These are phyloP conservation scores for Juglanconis sp. DNA, from an alignment of 2,329 filamentous ascomycete species.

Conservation along the genomic window DNA sequence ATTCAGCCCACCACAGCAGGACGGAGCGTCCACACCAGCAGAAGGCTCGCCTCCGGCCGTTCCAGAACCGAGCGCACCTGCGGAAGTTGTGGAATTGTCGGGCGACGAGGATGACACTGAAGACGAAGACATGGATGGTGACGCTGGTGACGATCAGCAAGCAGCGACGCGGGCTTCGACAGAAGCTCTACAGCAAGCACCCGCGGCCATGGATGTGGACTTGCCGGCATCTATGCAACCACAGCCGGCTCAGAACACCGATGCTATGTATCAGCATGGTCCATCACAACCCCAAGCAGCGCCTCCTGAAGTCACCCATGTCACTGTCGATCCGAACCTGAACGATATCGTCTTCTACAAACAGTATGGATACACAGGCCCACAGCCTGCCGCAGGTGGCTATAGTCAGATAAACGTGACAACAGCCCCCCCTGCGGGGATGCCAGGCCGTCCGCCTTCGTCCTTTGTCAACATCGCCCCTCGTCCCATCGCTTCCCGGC, in stretches of 20 bases:
- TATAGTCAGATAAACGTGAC: not conserved
- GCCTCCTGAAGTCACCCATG: not conserved
- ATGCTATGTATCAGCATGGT: not conserved
- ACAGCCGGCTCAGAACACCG: not conserved
- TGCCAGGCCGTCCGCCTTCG: not conserved
- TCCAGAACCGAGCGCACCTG: not conserved
- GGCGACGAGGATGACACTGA: not conserved
- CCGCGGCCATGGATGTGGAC: not conserved
- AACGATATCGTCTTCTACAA: not conserved
- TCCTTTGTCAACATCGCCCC: not conserved
- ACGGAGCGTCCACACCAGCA: not conserved
- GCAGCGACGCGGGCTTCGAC: not conserved
- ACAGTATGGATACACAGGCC: not conserved
- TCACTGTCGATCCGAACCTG: not conserved
- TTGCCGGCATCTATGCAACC: not conserved
- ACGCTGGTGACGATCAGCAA: not conserved
- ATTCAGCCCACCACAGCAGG: not conserved
- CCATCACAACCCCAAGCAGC: not conserved
- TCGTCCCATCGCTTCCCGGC: not conserved
- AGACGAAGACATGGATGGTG: not conserved
- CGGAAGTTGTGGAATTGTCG: not conserved
- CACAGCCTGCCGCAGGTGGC: too few relatives aligned
- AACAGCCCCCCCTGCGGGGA: not conserved
- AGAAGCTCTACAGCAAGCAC: not conserved
- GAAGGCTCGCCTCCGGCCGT: not conserved